These are phyloP conservation scores for Salvia hispanica DNA, from an alignment of 257 asterid genomes.

Conservation along the genomic window DNA sequence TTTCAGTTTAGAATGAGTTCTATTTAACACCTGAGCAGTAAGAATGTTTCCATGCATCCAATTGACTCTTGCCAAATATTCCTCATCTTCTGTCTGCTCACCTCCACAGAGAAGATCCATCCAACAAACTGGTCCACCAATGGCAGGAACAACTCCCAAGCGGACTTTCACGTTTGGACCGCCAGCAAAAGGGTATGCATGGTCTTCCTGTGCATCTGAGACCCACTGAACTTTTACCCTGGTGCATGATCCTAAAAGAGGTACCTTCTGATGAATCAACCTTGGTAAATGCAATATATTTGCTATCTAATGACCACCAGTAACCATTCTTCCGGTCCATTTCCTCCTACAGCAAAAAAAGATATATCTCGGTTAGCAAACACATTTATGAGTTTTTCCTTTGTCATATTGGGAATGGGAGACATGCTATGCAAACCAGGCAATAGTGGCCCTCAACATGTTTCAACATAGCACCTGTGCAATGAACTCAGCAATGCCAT, in stretches of 20 bases:
- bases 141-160: conserved; percentile 67
- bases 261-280: conserved; percentile 76
- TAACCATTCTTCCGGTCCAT: conserved; percentile 93
- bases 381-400: neutral
- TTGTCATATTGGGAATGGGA: conserved; percentile 11
- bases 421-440: neutral
- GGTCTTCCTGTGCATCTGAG: conserved; percentile 89
- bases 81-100: conserved; percentile 47
- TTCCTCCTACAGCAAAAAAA: conserved; percentile 73
- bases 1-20: conserved; percentile 73
- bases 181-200: conserved; percentile 92
- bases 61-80: conserved; percentile 81
- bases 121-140: conserved; percentile 78
- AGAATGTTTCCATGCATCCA: conserved; percentile 91
- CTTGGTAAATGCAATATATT: conserved; percentile 75
- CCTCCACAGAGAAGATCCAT: conserved; percentile 87
- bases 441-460: neutral
- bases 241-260: conserved; percentile 92
- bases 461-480: conserved; percentile 69
- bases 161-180: conserved; percentile 76
- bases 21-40: conserved; percentile 78
- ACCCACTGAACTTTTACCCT: conserved; percentile 74
- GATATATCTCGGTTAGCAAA: conserved; percentile 24
- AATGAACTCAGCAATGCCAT: conserved; percentile 90
- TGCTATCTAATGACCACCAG: conserved; percentile 98